Evolutionary conservation across 352 stramenopile species (phyloP).

Genomic region (Aphanomyces invadans): DNA sequence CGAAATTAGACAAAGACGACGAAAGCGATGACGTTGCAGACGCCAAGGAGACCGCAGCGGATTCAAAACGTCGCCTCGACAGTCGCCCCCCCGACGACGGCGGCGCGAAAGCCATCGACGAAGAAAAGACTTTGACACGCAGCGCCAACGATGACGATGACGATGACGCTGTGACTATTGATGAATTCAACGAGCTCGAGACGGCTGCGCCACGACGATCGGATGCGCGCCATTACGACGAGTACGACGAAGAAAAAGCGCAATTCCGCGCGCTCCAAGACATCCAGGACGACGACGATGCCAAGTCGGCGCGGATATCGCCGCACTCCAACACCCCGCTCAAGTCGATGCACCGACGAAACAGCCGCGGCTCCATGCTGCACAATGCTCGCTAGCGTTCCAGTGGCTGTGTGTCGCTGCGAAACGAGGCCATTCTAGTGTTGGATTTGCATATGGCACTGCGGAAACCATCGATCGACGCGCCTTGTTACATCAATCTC

Average conservation of each 20-base stretch:
- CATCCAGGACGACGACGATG: no score
- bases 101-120: no score
- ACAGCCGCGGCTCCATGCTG: constrained; percentile 29
- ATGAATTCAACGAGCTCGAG: constrained; percentile 11
- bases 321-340: constrained; percentile 61
- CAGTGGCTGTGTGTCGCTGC: no score
- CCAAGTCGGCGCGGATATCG: constrained; percentile 6
- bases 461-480: no score
- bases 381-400: constrained; percentile 49
- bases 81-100: no score
- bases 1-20: background rate
- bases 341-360: constrained; percentile 33
- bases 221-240: background rate
- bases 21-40: background rate
- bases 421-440: no score
- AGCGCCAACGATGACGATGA: background rate
- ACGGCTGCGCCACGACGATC: background rate
- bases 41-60: no score
- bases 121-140: no score
- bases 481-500: no score
- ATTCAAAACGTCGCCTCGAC: no score
- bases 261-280: background rate
- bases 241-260: constrained; percentile 7
- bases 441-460: no score
- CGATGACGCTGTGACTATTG: background rate